Base-by-base conservation (phyloP, 2,329 filamentous ascomycete genomes). In the Alternaria postmessia region DNA sequence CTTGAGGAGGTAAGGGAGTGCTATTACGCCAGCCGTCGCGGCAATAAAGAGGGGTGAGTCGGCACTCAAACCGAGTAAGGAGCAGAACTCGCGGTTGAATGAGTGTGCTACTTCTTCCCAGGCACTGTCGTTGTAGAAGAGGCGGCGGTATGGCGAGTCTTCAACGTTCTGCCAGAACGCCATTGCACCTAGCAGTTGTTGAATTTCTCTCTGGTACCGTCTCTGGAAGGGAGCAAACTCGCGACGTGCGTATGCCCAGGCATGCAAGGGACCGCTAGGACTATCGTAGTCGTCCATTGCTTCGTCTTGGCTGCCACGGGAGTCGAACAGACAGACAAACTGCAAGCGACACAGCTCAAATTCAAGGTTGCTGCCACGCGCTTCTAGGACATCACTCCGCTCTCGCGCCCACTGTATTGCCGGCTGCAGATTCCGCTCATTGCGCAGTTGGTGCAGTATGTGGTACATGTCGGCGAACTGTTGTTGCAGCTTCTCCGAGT, bases 41-140 rank as follows among this genome's bases (percentile, higher is more conserved):
- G 95, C 94, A 28, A 97, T 89, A 77, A 97, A 97, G 11, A 99
- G 88, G 0, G 95, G 95, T 0, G 93, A 97, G 72, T 96, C 92
- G 20, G 94, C 93, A 0, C 93, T 94, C 1, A 99, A 85, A 11
- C 93, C 93, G 1, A 99, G 87, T 22, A 98, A 83, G 1, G 91
- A 94, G 82, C 95, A 99, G 81, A 97, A 99, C 75, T 98, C 95
- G 61, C 91, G 88, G 0, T 92, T 96, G 76, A 99, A 99, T 4
- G 91, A 91, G n/a, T 87, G 82, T 5, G 92, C 88, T 2, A 96
- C 91, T 63, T 96, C 92, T 41, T 91, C 87, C 84, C 95, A 99
- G 0, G 91, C 88, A 4, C 86, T 85, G 7, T 88, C 82, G 54
- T 90, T 92, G 74, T 91, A 86, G 78, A 97, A 97, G 44, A 93